Percentiles rank a stretch among this genome's conserved stretches.
These are phyloP conservation scores for Chaetoceros tenuissimus DNA, from an alignment of 108 stramenopile genomes.

Conservation along the genomic window DNA sequence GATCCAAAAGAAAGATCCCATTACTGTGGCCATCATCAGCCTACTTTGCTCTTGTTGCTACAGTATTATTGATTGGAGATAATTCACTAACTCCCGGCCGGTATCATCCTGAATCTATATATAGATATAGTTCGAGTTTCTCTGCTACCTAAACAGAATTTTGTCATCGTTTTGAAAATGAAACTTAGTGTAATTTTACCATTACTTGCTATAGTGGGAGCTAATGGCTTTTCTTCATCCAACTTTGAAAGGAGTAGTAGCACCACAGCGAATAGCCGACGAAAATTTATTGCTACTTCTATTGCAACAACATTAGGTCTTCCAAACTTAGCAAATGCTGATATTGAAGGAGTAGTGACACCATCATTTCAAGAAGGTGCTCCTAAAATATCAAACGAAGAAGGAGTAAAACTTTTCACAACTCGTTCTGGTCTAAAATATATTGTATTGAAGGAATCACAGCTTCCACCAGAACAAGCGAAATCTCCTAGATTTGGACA, in stretches of 20 bases:
- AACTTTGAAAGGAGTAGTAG: neutral
- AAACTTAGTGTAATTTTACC: no score
- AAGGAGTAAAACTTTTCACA: constrained; percentile 49
- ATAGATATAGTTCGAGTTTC: no score
- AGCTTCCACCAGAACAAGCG: constrained; percentile 6
- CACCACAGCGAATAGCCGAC: constrained; percentile 2
- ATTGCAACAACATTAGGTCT: constrained; percentile 1
- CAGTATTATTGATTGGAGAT: no score
- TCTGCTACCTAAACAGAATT: no score
- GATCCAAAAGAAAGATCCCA: no score
- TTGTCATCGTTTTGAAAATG: no score
- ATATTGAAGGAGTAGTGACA: constrained; percentile 36
- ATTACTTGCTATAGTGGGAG: no score
- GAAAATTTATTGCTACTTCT: neutral
- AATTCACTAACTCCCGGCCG: no score
- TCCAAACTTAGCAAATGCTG: constrained; percentile 17
- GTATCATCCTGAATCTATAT: no score
- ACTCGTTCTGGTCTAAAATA: constrained; percentile 77
- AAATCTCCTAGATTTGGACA: constrained; percentile 63
- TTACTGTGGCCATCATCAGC: no score
- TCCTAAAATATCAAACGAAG: constrained; percentile 10
- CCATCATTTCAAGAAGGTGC: constrained; percentile 12
- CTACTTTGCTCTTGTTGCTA: no score
- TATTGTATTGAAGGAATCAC: constrained; percentile 49
- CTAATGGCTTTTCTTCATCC: no score